Percentiles rank a stretch among this genome's conserved stretches.
These are phyloP conservation scores for Primulina tabacum DNA, from an alignment of 257 asterid genomes.

Conservation along the genomic window DNA sequence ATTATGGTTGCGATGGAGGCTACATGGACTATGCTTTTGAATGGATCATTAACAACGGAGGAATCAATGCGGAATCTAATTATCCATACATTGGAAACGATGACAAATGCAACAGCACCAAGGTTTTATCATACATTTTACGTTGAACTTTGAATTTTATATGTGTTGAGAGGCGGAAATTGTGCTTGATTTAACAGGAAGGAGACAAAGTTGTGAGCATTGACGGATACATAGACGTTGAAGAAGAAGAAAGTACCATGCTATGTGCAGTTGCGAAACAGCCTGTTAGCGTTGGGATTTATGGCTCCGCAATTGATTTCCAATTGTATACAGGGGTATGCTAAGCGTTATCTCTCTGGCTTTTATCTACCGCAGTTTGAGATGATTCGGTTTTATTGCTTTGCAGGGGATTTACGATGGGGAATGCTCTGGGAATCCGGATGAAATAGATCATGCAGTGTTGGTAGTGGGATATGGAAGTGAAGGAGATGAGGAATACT, in stretches of 20 bases:
- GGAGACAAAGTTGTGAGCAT: slow-evolving; percentile 24
- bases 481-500: slow-evolving; percentile 27
- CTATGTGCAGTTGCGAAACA: slow-evolving; percentile 36
- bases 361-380: not conserved
- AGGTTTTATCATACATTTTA: slow-evolving; percentile 21
- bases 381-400: not conserved
- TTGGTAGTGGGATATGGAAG: slow-evolving; percentile 38
- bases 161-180: not conserved
- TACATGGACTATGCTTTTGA: slow-evolving; percentile 35
- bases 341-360: not conserved
- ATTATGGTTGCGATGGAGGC: slow-evolving; percentile 38
- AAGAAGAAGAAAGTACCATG: slow-evolving; percentile 25
- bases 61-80: slow-evolving; percentile 31
- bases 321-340: slow-evolving; percentile 37
- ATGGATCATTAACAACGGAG: slow-evolving; percentile 34
- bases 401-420: slow-evolving; percentile 36
- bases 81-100: slow-evolving; percentile 28
- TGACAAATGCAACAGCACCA: slow-evolving; percentile 26
- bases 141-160: not conserved
- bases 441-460: slow-evolving; percentile 30
- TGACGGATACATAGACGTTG: slow-evolving; percentile 34
- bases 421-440: slow-evolving; percentile 30
- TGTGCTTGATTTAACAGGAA: slow-evolving; percentile 18
- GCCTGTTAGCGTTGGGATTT: slow-evolving; percentile 35
- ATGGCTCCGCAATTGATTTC: slow-evolving; percentile 33